A percentile compares a stretch with the other conserved stretches of the same genome.
phyloP scores from a whole-genome alignment of 2,329 filamentous ascomycete genomes.

The Fusarium poae region DNA sequence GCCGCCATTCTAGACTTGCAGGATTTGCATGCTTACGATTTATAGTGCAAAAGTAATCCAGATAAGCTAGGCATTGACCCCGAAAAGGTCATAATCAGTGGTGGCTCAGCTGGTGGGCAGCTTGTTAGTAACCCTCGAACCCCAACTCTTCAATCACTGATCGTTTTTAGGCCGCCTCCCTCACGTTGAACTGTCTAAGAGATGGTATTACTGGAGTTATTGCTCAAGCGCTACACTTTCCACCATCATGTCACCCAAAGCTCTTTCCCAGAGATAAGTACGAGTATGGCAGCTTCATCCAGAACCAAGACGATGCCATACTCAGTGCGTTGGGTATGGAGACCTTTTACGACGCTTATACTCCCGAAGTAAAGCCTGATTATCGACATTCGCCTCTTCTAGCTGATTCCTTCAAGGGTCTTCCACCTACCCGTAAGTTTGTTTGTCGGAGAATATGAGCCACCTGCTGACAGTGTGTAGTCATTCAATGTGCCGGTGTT shows the following conservation, averaged over 20 bases:
- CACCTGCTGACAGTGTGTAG: background rate
- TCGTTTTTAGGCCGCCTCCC: conserved; percentile 29
- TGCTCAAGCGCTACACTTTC: conserved; percentile 43
- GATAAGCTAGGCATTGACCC: conserved; percentile 31
- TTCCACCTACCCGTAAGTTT: conserved; percentile 40
- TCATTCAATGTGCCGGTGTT: conserved; percentile 38
- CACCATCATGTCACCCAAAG: conserved; percentile 42
- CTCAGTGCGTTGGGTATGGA: conserved; percentile 29
- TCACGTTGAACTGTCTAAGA: conserved; percentile 25
- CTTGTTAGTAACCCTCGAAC: conserved; percentile 1
- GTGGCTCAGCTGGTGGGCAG: conserved; percentile 42
- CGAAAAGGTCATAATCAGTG: conserved; percentile 38
- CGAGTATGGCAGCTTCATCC: conserved; percentile 44
- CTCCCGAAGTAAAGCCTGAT: conserved; percentile 21
- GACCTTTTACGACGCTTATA: conserved; percentile 23
- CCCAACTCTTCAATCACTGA: background rate
- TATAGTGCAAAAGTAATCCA: conserved; percentile 42
- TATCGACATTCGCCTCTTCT: conserved; percentile 44
- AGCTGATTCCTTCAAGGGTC: conserved; percentile 17
- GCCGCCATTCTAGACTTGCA: accelerated
- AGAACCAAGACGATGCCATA: conserved; percentile 33
- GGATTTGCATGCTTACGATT: background rate
- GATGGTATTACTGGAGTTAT: conserved; percentile 35
- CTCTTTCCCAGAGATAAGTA: conserved; percentile 41
- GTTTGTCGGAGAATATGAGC: accelerated